Evolutionary conservation across 352 stramenopile genomes (phyloP).

Genomic region (Pythium brassicae): DNA sequence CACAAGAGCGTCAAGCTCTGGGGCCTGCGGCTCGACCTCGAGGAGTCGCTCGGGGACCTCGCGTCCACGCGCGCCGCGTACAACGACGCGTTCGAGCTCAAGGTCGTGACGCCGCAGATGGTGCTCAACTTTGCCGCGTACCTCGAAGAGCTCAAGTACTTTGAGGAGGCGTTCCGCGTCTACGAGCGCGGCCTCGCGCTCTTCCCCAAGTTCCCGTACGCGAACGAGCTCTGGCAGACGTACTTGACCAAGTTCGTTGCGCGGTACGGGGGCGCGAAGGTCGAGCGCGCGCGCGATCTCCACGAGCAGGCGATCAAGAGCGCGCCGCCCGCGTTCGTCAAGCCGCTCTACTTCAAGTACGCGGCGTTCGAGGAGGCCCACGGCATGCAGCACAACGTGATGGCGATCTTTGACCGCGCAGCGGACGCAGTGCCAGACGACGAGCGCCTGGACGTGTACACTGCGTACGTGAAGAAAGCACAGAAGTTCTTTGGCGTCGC

Average conservation of each 20-base stretch:
- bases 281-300: slow-evolving; percentile 96
- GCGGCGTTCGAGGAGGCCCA: slow-evolving; percentile 96
- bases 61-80: slow-evolving; percentile 95
- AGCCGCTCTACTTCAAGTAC: slow-evolving; percentile 79
- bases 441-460: slow-evolving; percentile 93
- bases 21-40: slow-evolving; percentile 96
- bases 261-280: slow-evolving; percentile 94
- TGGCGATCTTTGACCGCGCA: slow-evolving; percentile 95
- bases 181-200: slow-evolving; percentile 88
- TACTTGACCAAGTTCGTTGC: slow-evolving; percentile 96
- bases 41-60: slow-evolving; percentile 97
- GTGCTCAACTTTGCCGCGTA: slow-evolving; percentile 97
- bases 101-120: slow-evolving; percentile 96
- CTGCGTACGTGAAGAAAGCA: slow-evolving; percentile 93
- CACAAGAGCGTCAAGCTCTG: slow-evolving; percentile 93
- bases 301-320: slow-evolving; percentile 93
- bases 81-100: slow-evolving; percentile 92
- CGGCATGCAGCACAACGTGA: slow-evolving; percentile 94
- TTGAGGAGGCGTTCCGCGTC: slow-evolving; percentile 93
- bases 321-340: slow-evolving; percentile 87
- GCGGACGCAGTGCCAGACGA: slow-evolving; percentile 80
- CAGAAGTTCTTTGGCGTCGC: slow-evolving; percentile 95
- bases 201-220: slow-evolving; percentile 93
- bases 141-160: slow-evolving; percentile 97
- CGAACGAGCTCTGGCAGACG: slow-evolving; percentile 92